These are phyloP conservation scores for Phaeosphaeriaceae sp. DNA, from an alignment of 2,329 filamentous ascomycete genomes.

Conservation along the genomic window DNA sequence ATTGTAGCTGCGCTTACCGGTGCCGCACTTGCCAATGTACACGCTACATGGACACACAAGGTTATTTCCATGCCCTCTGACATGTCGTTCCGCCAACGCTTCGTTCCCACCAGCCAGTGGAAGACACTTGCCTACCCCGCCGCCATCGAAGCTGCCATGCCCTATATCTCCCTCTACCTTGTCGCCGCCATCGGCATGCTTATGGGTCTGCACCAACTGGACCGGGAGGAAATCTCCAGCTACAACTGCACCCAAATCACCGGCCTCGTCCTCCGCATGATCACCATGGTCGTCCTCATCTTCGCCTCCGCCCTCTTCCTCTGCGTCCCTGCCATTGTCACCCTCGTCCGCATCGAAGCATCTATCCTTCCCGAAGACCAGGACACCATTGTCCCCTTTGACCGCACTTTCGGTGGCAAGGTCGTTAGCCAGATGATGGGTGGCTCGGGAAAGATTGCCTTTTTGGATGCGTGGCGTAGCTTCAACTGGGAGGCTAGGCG, in stretches of 20 bases:
- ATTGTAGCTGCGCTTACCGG: slow-evolving; percentile 64
- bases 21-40: slow-evolving; percentile 69
- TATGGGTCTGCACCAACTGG: slow-evolving; percentile 45
- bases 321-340: slow-evolving; percentile 78
- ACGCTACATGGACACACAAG: slow-evolving; percentile 83
- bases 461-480: slow-evolving; percentile 78
- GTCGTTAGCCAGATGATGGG: slow-evolving; percentile 76
- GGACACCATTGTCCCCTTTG: slow-evolving; percentile 87
- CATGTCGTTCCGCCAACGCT: slow-evolving; percentile 67
- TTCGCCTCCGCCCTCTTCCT: slow-evolving; percentile 67
- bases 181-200: slow-evolving; percentile 52
- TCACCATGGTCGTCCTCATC: slow-evolving; percentile 46
- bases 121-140: slow-evolving; percentile 73
- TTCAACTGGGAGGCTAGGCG: slow-evolving; percentile 76
- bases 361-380: slow-evolving; percentile 82
- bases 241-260: slow-evolving; percentile 42
- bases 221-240: slow-evolving; percentile 40
- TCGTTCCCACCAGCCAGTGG: slow-evolving; percentile 71
- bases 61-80: slow-evolving; percentile 74
- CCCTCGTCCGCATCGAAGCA: slow-evolving; percentile 83
- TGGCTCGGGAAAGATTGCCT: slow-evolving; percentile 72
- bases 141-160: slow-evolving; percentile 65
- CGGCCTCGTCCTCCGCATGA: slow-evolving; percentile 50
- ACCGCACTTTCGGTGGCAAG: slow-evolving; percentile 81
- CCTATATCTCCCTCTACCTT: slow-evolving; percentile 60